phyloP scores from a whole-genome alignment of 768 basidiomycete genomes.

The Agaricus sinodeliciosus region DNA sequence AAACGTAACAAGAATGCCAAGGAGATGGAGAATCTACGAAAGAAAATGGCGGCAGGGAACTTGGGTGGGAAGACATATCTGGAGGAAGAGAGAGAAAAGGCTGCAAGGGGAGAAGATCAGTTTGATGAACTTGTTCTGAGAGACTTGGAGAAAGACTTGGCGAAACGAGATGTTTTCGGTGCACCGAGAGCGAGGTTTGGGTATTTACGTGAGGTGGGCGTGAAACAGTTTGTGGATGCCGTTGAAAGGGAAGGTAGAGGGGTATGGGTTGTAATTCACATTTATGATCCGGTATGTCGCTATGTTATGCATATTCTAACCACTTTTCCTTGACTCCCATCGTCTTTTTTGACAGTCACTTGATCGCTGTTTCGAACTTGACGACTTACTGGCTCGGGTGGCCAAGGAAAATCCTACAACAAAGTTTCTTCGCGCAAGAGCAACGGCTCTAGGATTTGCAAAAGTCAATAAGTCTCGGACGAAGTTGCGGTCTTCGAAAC shows the following conservation, averaged over 20 bases:
- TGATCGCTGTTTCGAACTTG: constrained; percentile 66
- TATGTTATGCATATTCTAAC: neutral
- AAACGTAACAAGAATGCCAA: constrained; percentile 44
- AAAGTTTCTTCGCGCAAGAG: constrained; percentile 81
- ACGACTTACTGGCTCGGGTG: constrained; percentile 59
- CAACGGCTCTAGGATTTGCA: constrained; percentile 69
- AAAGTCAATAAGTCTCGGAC: constrained; percentile 13
- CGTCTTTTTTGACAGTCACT: constrained; percentile 44
- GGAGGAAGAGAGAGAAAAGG: constrained; percentile 68
- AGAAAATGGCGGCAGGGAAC: constrained; percentile 56
- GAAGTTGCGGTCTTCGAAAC: constrained; percentile 15
- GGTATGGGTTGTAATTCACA: constrained; percentile 80
- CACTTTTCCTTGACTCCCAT: constrained; percentile 2
- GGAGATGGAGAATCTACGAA: constrained; percentile 47
- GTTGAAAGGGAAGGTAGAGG: constrained; percentile 65
- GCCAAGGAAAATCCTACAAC: constrained; percentile 65
- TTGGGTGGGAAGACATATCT: constrained; percentile 66
- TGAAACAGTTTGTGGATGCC: constrained; percentile 63
- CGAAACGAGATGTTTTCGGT: constrained; percentile 39
- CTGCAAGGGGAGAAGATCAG: constrained; percentile 34
- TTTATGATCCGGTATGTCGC: constrained; percentile 69
- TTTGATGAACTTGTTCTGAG: constrained; percentile 38
- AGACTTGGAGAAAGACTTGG: constrained; percentile 31
- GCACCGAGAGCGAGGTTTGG: constrained; percentile 56
- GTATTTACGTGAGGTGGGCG: constrained; percentile 75